Conservation (phyloP, 257 asterid species). For the Scutellaria baicalensis region DNA sequence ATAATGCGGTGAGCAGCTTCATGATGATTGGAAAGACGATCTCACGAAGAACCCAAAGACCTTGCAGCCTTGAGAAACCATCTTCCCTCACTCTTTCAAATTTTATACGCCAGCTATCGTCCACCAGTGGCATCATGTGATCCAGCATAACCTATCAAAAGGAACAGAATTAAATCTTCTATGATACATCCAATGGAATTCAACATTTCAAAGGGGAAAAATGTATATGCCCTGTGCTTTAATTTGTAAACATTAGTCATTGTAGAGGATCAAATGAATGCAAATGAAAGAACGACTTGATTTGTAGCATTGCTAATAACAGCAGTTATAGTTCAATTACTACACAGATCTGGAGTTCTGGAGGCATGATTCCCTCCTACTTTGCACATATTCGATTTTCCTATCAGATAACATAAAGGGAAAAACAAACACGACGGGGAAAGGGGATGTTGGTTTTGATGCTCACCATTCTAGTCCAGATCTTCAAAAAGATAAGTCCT, state of each 20-base stretch:
- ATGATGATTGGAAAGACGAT: conserved; percentile 79
- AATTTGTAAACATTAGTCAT: too few species aligned
- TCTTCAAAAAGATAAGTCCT: conserved; percentile 88
- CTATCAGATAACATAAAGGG: neutral
- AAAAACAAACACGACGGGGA: neutral
- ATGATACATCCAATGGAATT: neutral
- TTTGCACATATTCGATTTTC: neutral
- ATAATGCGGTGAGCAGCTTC: conserved; percentile 90
- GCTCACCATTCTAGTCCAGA: conserved; percentile 98
- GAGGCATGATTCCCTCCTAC: neutral
- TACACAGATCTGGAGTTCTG: neutral
- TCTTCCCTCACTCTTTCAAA: conserved; percentile 92
- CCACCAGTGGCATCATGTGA: conserved; percentile 88
- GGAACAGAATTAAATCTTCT: neutral
- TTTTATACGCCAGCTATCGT: conserved; percentile 88
- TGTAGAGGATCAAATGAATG: too few species aligned
- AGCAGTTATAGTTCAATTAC: neutral
- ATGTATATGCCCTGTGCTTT: too few species aligned
- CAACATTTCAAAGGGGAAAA: neutral
- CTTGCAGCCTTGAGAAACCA: conserved; percentile 95
- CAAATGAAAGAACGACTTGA: too few species aligned
- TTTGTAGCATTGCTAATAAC: too few species aligned
- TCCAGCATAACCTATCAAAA: conserved; percentile 75
- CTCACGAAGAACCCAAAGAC: conserved; percentile 81
- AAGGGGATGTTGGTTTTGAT: neutral